These are phyloP conservation scores for Monosporozyma aerobia DNA, from an alignment of 805 yeast genomes.

Conservation along the genomic window DNA sequence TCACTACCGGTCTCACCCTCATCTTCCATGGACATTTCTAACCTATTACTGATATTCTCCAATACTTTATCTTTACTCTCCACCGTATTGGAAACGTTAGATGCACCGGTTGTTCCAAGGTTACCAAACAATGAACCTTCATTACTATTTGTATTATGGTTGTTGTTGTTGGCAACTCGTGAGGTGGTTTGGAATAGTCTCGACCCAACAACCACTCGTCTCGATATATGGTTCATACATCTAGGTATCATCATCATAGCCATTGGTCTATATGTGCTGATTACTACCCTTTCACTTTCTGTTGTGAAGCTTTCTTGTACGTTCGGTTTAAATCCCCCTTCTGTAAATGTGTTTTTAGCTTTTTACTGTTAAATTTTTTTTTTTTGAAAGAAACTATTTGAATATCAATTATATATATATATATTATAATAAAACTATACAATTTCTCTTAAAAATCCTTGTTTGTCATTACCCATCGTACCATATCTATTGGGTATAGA, in stretches of 20 bases:
- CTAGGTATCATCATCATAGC: neutral
- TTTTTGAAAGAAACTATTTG: neutral
- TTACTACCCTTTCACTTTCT: neutral
- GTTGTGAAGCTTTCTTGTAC: too few relatives aligned
- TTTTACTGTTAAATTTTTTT: neutral
- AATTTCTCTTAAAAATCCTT: constrained; percentile 19
- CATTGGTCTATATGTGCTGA: too few relatives aligned
- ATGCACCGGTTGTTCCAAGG: neutral
- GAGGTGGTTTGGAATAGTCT: neutral
- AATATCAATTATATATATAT: neutral
- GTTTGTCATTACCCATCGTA: neutral
- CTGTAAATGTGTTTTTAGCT: too few relatives aligned
- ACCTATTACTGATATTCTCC: constrained; percentile 1
- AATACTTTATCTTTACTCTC: neutral
- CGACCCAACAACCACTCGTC: neutral
- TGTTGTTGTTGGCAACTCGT: neutral
- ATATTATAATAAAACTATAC: constrained; percentile 1
- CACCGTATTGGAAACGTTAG: too few relatives aligned
- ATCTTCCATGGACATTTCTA: constrained; percentile 5
- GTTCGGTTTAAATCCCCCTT: too few relatives aligned
- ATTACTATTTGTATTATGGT: neutral
- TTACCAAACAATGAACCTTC: constrained; percentile 1
- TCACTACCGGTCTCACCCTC: neutral
- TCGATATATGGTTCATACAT: neutral
- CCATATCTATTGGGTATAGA: constrained; percentile 11